Evolutionary conservation across 2,329 filamentous ascomycete species (phyloP).

Genomic region (Colletotrichum scovillei): DNA sequence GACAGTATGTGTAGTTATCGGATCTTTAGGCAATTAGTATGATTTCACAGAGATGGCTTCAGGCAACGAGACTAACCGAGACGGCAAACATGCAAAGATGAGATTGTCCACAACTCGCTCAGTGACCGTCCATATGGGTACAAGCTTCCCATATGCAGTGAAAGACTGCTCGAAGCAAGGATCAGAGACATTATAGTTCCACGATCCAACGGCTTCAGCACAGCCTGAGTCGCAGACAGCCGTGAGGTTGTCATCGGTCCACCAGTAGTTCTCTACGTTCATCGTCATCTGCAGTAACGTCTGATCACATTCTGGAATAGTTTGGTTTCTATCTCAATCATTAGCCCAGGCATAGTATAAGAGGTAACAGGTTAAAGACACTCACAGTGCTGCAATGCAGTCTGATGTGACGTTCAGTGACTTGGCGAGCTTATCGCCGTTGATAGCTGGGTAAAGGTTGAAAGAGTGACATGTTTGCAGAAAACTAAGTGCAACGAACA

Average conservation of each 20-base stretch:
- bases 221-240: neutral
- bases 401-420: neutral
- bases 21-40: neutral
- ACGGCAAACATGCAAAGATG: neutral
- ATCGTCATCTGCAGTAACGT: neutral
- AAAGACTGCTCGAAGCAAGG: neutral
- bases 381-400: neutral
- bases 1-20: neutral
- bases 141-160: neutral
- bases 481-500: neutral
- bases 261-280: neutral
- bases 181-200: neutral
- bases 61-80: neutral
- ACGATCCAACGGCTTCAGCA: neutral
- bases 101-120: neutral
- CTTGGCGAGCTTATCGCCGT: neutral
- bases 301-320: constrained; percentile 4
- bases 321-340: neutral
- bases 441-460: constrained; percentile 1
- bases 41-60: neutral
- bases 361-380: rapidly evolving
- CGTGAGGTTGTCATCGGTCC: neutral
- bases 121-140: neutral
- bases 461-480: neutral
- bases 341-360: rapidly evolving